Evolutionary conservation across 2,329 filamentous ascomycete species (phyloP).

Genomic region (Calonectria pseudoreteaudii): DNA sequence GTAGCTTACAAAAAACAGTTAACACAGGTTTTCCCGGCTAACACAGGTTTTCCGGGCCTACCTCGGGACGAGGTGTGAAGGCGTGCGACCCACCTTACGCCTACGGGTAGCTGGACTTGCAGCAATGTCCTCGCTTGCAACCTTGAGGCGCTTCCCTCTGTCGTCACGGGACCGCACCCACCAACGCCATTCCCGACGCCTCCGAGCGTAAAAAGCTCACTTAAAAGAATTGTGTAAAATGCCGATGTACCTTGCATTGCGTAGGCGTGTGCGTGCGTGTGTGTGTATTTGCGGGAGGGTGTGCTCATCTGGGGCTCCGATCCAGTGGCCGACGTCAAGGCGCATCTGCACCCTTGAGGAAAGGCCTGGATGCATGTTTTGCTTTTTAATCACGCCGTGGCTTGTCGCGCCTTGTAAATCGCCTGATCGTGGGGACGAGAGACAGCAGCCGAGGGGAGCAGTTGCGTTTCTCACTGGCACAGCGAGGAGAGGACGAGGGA

Average conservation of each 20-base stretch:
- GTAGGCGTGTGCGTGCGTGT: neutral
- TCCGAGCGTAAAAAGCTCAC: conserved; percentile 8
- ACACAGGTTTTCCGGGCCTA: too few species aligned
- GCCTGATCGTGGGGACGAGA: conserved; percentile 30
- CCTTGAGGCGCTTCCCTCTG: neutral
- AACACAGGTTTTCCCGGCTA: too few species aligned
- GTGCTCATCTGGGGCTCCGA: conserved; percentile 1
- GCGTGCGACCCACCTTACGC: too few species aligned
- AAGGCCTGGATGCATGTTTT: conserved; percentile 20
- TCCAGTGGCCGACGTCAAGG: conserved; percentile 9
- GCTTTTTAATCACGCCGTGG: conserved; percentile 38
- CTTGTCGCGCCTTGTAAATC: conserved; percentile 26
- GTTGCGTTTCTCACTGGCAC: neutral
- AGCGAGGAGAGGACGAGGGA: neutral
- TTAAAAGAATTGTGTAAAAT: neutral
- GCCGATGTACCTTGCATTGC: conserved; percentile 21
- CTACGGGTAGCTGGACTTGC: neutral
- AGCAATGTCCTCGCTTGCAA: neutral
- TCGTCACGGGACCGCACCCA: neutral
- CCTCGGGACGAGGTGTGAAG: too few species aligned
- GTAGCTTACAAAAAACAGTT: too few species aligned
- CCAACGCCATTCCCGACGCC: conserved; percentile 8
- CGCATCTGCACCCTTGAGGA: conserved; percentile 17
- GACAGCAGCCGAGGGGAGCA: conserved; percentile 25
- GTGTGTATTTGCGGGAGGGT: neutral